These are phyloP conservation scores for Chondrus crispus DNA, from an alignment of 23 red algal genomes.

Conservation along the genomic window DNA sequence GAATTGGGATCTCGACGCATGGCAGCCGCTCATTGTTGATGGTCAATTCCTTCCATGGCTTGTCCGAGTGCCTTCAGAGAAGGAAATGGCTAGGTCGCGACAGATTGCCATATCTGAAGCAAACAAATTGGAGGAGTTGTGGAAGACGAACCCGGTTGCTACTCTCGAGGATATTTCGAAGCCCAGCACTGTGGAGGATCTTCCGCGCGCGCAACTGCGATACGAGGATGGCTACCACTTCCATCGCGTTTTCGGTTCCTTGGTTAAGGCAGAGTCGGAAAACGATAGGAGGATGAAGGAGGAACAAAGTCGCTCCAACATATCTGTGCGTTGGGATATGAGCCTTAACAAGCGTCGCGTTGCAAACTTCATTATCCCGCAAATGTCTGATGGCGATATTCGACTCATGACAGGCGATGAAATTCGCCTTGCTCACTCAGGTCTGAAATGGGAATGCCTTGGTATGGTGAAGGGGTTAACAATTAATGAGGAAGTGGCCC, in stretches of 20 bases:
- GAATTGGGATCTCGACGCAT: slow-evolving; percentile 88
- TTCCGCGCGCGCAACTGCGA: slow-evolving; percentile 57
- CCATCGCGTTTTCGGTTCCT: slow-evolving; percentile 65
- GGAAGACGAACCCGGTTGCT: slow-evolving; percentile 76
- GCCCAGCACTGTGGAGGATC: slow-evolving; percentile 70
- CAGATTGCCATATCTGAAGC: slow-evolving; percentile 71
- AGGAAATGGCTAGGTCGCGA: slow-evolving; percentile 76
- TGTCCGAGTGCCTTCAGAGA: slow-evolving; percentile 71
- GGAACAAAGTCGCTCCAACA: slow-evolving; percentile 77
- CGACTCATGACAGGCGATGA: slow-evolving; percentile 88
- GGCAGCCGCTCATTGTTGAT: slow-evolving; percentile 89
- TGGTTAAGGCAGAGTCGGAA: slow-evolving; percentile 86
- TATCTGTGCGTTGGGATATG: slow-evolving; percentile 91
- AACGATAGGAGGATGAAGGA: slow-evolving; percentile 89
- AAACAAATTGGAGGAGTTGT: slow-evolving; percentile 80
- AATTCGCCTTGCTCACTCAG: slow-evolving; percentile 61
- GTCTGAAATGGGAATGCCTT: slow-evolving; percentile 76
- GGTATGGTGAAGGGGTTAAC: slow-evolving; percentile 94
- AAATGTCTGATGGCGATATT: slow-evolving; percentile 79
- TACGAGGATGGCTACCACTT: slow-evolving; percentile 96
- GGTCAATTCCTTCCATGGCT: slow-evolving; percentile 89
- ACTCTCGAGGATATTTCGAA: slow-evolving; percentile 77
- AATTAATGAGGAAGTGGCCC: slow-evolving; percentile 81
- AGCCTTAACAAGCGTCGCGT: slow-evolving; percentile 84
- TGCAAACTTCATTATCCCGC: slow-evolving; percentile 83